These are phyloP conservation scores for Trichoderma brevicompactum DNA, from an alignment of 2,329 filamentous ascomycete species.

Conservation along the genomic window DNA sequence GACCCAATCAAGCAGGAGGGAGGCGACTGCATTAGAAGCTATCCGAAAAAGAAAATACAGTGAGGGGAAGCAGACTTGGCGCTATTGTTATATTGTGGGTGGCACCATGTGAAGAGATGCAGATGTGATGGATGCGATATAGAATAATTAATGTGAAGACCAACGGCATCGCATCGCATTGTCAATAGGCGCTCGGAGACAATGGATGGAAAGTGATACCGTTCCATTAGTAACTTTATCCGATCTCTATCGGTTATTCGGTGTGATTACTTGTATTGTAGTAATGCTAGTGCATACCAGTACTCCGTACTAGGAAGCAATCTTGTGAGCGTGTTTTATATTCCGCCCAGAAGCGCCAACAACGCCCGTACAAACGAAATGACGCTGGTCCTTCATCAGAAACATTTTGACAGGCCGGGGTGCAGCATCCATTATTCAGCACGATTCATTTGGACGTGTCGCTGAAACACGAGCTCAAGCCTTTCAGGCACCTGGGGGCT, in stretches of 20 bases:
- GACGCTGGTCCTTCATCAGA: conserved; percentile 23
- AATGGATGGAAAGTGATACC: not conserved
- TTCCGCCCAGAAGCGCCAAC: not conserved
- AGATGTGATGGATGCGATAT: too few species aligned
- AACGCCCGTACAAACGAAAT: conserved; percentile 13
- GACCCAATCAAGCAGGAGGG: conserved; percentile 4
- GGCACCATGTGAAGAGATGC: too few species aligned
- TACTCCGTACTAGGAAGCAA: too few species aligned
- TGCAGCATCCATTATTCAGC: conserved; percentile 9
- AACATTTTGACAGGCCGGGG: conserved; percentile 12
- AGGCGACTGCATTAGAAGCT: not conserved
- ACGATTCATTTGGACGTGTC: conserved; percentile 2
- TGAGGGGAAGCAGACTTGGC: not conserved
- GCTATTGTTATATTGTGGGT: not conserved
- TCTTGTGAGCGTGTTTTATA: not conserved
- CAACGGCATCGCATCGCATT: not conserved
- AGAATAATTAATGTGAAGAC: too few species aligned
- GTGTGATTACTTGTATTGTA: too few species aligned
- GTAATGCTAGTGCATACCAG: too few species aligned
- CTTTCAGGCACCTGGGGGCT: conserved; percentile 3
- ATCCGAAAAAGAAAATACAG: not conserved
- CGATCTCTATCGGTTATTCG: too few species aligned
- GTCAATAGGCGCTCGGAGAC: not conserved
- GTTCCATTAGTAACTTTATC: too few species aligned
- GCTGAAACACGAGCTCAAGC: conserved; percentile 18